Base-by-base conservation (phyloP, 2,329 filamentous ascomycete species). In the Domatiomyces globalis region DNA sequence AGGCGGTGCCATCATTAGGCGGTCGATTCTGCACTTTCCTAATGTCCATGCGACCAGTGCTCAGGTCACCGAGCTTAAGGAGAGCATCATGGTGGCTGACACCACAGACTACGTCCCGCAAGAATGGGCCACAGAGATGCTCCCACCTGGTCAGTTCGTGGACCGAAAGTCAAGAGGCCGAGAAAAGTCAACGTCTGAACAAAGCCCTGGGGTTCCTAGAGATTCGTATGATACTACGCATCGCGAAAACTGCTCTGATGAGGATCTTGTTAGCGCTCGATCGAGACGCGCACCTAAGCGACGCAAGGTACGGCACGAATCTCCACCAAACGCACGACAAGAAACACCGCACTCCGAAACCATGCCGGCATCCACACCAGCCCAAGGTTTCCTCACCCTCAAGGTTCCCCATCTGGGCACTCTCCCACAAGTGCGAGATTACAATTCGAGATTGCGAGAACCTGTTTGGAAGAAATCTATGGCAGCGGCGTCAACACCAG, bases 1-100 rank as follows among this genome's bases (percentile, higher is more conserved):
- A 27, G 71, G 71, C 51, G 75, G 74, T 1, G 59, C 69, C 4
- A 70, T 71, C 58, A 66, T 73, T 17, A 73, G 68, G n/a, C 75
- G 71, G 50, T 68, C 66, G 4, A 70, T 82, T 15, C 58, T 80
- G 25, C 68, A 69, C 9, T 67, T 71, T 47, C 67, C 72, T 18
- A 65, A 73, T 1, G 64, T 79, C 33, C 62, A 67, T 5, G 63
- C 72, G 5, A 65, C 67, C 10, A 69, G 73, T 45, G 66, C 68
- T 2, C 54, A 68, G n/a, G 69, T 80, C 15, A 67, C 68, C 47
- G 63, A 69, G 2, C 62, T 79, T 58, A 72, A 75, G 55, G 64
- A 67, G 20, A 71, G 72, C 44, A 75, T 80, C 50, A 70, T 76
- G 7, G 64, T 71, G 17, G 59, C 59, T 10, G 67, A 70, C 44